A percentile compares a stretch with the other conserved stretches of the same genome.
Conservation (phyloP, 2,329 filamentous ascomycete genomes). For the Trichoderma brevicompactum region DNA sequence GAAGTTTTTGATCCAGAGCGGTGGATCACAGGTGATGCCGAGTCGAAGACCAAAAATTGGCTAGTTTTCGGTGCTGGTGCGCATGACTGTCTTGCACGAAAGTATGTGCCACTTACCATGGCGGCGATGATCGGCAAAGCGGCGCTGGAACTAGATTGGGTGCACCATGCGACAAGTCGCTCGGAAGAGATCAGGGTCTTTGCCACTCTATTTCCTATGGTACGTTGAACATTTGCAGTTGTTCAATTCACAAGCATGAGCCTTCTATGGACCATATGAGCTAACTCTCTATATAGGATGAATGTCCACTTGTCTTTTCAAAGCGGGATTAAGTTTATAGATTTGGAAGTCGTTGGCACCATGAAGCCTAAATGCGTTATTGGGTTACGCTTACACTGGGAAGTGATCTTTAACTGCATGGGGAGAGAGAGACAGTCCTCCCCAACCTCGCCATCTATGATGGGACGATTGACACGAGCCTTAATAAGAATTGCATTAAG, state of each 20-base stretch:
- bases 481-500: too few species aligned
- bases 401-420: not conserved
- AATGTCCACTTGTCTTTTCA: constrained; percentile 20
- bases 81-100: constrained; percentile 20
- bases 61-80: constrained; percentile 14
- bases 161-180: constrained; percentile 4
- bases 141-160: constrained; percentile 14
- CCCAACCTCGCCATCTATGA: too few species aligned
- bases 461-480: too few species aligned
- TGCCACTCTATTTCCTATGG: constrained; percentile 20
- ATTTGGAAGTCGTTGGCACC: too few species aligned
- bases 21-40: constrained; percentile 18
- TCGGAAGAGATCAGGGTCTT: constrained; percentile 23
- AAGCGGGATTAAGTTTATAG: not conserved
- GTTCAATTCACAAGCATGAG: not conserved
- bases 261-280: not conserved
- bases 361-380: too few species aligned
- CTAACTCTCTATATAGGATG: not conserved
- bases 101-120: constrained; percentile 19
- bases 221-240: not conserved
- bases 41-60: constrained; percentile 23
- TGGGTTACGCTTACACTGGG: too few species aligned
- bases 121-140: constrained; percentile 23
- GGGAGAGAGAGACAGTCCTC: not conserved
- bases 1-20: constrained; percentile 18